Conservation (phyloP, 495 filamentous ascomycete species). For the Podospora fimiseda region DNA sequence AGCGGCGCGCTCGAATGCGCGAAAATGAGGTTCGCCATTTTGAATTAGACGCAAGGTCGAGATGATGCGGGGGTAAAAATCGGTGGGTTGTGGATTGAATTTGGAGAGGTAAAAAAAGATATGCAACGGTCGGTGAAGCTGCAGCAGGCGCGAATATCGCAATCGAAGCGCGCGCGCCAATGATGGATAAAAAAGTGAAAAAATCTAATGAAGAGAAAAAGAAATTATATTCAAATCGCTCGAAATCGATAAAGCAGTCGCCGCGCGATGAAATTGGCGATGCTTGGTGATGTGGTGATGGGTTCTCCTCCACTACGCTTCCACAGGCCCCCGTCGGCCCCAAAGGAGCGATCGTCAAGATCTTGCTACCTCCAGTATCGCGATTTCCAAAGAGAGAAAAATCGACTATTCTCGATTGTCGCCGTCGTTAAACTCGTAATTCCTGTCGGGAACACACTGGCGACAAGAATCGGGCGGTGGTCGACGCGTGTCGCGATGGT, state of each 20-base stretch:
- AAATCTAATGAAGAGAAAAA: slow-evolving; percentile 9
- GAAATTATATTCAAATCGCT: slow-evolving; percentile 3
- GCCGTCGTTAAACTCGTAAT: slow-evolving; percentile 18
- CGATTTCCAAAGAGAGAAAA: slow-evolving; percentile 12
- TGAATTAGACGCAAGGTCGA: slow-evolving; percentile 4
- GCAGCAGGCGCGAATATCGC: slow-evolving; percentile 10
- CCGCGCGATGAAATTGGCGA: slow-evolving; percentile 14
- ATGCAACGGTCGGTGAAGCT: slow-evolving; percentile 4
- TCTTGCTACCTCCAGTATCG: slow-evolving; percentile 20
- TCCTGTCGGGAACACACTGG: slow-evolving; percentile 22
- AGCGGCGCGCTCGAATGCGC: slow-evolving; percentile 89
- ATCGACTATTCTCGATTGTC: slow-evolving; percentile 18
- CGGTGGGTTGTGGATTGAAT: neutral
- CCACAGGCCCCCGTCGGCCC: slow-evolving; percentile 30
- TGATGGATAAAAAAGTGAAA: slow-evolving; percentile 6
- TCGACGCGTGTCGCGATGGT: slow-evolving; percentile 35
- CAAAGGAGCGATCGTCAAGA: slow-evolving; percentile 27
- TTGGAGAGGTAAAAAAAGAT: slow-evolving; percentile 9
- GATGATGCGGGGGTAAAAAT: slow-evolving; percentile 1
- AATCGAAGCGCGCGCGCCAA: slow-evolving; percentile 14
- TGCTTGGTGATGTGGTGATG: slow-evolving; percentile 15
- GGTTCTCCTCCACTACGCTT: slow-evolving; percentile 28
- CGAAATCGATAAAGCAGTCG: slow-evolving; percentile 20
- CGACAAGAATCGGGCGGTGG: slow-evolving; percentile 24
- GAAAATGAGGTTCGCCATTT: slow-evolving; percentile 90